Base-by-base conservation (phyloP, 305 asterid species). In the Rubia tinctorum region DNA sequence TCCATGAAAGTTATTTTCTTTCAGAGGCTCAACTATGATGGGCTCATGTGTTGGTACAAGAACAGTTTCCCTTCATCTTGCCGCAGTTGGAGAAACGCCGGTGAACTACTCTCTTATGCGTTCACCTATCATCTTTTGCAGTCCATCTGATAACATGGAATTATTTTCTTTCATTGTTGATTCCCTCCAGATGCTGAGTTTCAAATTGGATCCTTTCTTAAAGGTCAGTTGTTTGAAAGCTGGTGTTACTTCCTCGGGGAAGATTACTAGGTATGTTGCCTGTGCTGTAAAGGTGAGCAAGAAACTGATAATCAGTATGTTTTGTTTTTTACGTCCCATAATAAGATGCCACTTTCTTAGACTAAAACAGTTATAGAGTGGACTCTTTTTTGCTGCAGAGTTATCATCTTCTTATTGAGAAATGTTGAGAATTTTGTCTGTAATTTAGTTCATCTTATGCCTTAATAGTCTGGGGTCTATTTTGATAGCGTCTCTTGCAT, bases 281-380 rank as follows among this genome's bases (percentile, higher is more conserved):
- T 18, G 8, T 39, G 69, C 65, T 64, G 76, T 37, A 65, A 78
- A 73, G 81, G 81, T 44, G 55, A 60, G 74, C 59, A 42, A 44
- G 49, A 30, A 47, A 20, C 59, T 69, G n/a, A 49, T 37, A 8
- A 58, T 56, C 15, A 49, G 7, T 56, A 22, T 20, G 34, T 9
- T 58, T 58, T n/a, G n/a, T 22, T 53, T 18, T 14, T 18, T 15
- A 13, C 20, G 17, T 15, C 7, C 6, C 15, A 49, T 49, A 34
- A 34, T 34, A 34, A 34, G 39, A 34, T 34, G 5, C 39, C 39
- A 34, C 39, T 34, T 53, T 18, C 23, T 53, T 6, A 30, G 64
- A 22, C 64, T n/a, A 58, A 20, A 58, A 58, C 1, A 23, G 34
- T 2, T 22, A n/a, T 22, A 22, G 17, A 59, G 7, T 8, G 65